Evolutionary conservation across 768 basidiomycete genomes (phyloP).

Genomic region (Dacryopinax spathularia): DNA sequence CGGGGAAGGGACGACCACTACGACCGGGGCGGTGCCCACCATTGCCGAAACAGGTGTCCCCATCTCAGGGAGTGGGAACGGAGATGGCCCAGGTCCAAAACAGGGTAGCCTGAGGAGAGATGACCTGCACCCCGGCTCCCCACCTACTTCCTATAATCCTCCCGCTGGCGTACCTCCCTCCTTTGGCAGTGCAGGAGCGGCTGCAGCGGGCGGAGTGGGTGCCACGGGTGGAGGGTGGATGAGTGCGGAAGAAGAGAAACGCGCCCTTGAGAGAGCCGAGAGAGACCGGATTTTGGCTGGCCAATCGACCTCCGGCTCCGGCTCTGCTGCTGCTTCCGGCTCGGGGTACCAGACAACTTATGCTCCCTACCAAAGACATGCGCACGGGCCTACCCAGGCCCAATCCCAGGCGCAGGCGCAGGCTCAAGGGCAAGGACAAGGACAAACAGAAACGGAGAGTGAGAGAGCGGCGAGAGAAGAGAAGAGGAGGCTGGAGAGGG

Average conservation of each 20-base stretch:
- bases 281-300: neutral
- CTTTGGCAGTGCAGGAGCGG: too few species aligned
- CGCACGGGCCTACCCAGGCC: neutral
- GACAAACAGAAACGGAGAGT: slow-evolving; percentile 15
- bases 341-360: neutral
- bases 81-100: slow-evolving; percentile 42
- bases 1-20: neutral
- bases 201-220: too few species aligned
- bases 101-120: neutral
- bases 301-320: neutral
- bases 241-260: neutral
- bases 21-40: slow-evolving; percentile 34
- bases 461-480: slow-evolving; percentile 48
- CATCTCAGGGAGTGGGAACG: slow-evolving; percentile 40
- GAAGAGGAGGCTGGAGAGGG: slow-evolving; percentile 53
- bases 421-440: too few species aligned
- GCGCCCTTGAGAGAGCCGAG: neutral
- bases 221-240: neutral
- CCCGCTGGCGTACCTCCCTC: too few species aligned
- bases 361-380: neutral
- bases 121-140: neutral
- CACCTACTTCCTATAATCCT: too few species aligned
- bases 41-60: slow-evolving; percentile 68
- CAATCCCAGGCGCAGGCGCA: too few species aligned
- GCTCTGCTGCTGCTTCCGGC: neutral